Evolutionary conservation across 2,329 filamentous ascomycete genomes (phyloP).

Genomic region (Fonsecaea erecta): DNA sequence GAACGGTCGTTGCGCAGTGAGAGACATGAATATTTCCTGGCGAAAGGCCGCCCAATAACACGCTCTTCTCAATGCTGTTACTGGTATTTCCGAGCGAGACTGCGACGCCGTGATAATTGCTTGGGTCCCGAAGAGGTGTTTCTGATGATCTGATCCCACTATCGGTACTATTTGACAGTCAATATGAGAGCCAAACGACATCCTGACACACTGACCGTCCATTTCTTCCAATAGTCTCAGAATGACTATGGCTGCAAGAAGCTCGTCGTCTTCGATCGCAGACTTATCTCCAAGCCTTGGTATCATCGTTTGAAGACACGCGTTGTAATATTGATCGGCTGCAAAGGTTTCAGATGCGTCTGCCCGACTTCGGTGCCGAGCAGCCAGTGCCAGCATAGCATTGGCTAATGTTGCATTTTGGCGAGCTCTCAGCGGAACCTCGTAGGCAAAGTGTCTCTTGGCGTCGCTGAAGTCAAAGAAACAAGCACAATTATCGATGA

Average conservation of each 20-base stretch:
- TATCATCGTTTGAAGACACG: slow-evolving; percentile 18
- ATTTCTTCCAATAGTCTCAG: slow-evolving; percentile 38
- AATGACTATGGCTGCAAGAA: slow-evolving; percentile 38
- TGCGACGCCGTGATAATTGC: slow-evolving; percentile 16
- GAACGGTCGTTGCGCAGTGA: slow-evolving; percentile 15
- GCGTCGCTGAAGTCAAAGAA: slow-evolving; percentile 21
- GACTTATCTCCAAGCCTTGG: slow-evolving; percentile 14
- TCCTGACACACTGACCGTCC: slow-evolving; percentile 31
- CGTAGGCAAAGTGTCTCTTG: slow-evolving; percentile 15
- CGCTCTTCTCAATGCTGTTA: slow-evolving; percentile 12
- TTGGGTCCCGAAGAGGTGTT: slow-evolving; percentile 18
- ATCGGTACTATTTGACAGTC: slow-evolving; percentile 5
- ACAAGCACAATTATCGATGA: slow-evolving; percentile 17
- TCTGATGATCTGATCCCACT: slow-evolving; percentile 15
- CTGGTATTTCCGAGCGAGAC: slow-evolving; percentile 7
- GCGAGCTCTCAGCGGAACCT: slow-evolving; percentile 6
- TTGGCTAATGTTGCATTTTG: slow-evolving; percentile 10
- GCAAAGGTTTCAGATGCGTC: slow-evolving; percentile 5
- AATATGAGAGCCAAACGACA: neutral
- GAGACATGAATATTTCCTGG: slow-evolving; percentile 20
- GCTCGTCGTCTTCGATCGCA: slow-evolving; percentile 29
- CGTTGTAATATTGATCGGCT: slow-evolving; percentile 17
- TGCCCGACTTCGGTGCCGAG: slow-evolving; percentile 11
- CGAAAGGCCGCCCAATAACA: slow-evolving; percentile 21
- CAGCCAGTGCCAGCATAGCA: slow-evolving; percentile 16